phyloP scores from a whole-genome alignment of 805 yeast species.

The Pichia phayaonensis region DNA sequence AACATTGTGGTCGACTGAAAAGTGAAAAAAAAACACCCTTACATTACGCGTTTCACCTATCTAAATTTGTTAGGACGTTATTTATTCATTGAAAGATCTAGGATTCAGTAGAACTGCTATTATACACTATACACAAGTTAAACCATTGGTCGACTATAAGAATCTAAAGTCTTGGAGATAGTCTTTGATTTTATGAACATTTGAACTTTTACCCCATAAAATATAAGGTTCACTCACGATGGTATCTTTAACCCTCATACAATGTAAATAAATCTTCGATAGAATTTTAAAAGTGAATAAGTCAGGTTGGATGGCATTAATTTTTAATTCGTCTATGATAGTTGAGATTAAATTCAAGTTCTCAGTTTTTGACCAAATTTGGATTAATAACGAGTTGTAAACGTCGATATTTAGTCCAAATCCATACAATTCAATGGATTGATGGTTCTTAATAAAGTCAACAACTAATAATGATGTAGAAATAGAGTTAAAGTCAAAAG shows the following conservation, averaged over 20 bases:
- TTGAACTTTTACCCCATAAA: constrained; percentile 24
- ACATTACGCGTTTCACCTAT: neutral
- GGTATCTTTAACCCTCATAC: constrained; percentile 22
- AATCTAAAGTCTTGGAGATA: constrained; percentile 14
- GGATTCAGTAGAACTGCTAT: no score
- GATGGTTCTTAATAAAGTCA: constrained; percentile 21
- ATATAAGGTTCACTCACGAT: constrained; percentile 20
- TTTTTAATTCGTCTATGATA: constrained; percentile 23
- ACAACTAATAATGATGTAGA: constrained; percentile 19
- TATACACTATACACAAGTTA: neutral
- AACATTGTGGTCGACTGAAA: no score
- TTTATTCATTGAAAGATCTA: no score
- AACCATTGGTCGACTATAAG: neutral
- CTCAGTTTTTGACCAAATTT: constrained; percentile 23
- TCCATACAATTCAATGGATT: constrained; percentile 25
- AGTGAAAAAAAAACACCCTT: neutral
- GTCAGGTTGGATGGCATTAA: constrained; percentile 27
- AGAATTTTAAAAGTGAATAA: constrained; percentile 22
- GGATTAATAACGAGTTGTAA: constrained; percentile 23
- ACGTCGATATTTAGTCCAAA: constrained; percentile 25
- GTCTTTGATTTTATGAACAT: constrained; percentile 20
- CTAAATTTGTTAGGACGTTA: no score
- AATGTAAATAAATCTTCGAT: constrained; percentile 21
- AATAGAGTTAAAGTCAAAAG: constrained; percentile 24
- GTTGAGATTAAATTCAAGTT: constrained; percentile 19